Evolutionary conservation across 2,329 filamentous ascomycete species (phyloP).

Genomic region (Fonsecaea multimorphosa): DNA sequence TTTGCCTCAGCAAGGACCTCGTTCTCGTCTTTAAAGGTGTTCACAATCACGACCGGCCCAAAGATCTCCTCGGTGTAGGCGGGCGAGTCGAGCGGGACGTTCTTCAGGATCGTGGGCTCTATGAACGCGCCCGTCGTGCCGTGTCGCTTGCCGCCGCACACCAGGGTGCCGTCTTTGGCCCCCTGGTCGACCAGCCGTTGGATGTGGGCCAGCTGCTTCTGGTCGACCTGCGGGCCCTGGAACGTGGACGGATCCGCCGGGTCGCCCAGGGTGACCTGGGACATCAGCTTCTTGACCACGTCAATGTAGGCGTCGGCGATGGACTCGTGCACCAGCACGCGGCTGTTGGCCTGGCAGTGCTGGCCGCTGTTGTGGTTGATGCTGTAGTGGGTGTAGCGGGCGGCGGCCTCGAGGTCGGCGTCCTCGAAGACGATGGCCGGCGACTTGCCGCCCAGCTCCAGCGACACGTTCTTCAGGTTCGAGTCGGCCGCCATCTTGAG

Average conservation of each 20-base stretch:
- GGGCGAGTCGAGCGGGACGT: conserved; percentile 4
- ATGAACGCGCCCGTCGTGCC: conserved; percentile 60
- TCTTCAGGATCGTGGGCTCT: conserved; percentile 18
- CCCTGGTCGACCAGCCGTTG: conserved; percentile 62
- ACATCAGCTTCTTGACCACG: conserved; percentile 54
- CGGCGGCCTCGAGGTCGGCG: conserved; percentile 45
- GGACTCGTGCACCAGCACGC: conserved; percentile 63
- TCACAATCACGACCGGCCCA: conserved; percentile 49
- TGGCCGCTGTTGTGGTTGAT: conserved; percentile 54
- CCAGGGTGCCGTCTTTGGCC: conserved; percentile 59
- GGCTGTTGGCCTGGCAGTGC: conserved; percentile 58
- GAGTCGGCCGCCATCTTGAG: conserved; percentile 41
- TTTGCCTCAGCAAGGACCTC: conserved; percentile 48
- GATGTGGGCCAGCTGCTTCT: conserved; percentile 67
- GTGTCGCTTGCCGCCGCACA: conserved; percentile 47
- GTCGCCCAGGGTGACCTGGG: conserved; percentile 44
- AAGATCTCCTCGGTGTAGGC: conserved; percentile 57
- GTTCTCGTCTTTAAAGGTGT: conserved; percentile 47
- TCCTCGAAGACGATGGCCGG: conserved; percentile 47
- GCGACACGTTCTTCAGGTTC: conserved; percentile 46
- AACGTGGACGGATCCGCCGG: conserved; percentile 53
- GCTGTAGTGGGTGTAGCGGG: conserved; percentile 43
- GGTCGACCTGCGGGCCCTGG: conserved; percentile 69
- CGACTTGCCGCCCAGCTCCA: conserved; percentile 48
- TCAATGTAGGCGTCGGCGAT: conserved; percentile 58